phyloP scores from a whole-genome alignment of 768 basidiomycete species.

The Pilatotrama ljubarskyi region DNA sequence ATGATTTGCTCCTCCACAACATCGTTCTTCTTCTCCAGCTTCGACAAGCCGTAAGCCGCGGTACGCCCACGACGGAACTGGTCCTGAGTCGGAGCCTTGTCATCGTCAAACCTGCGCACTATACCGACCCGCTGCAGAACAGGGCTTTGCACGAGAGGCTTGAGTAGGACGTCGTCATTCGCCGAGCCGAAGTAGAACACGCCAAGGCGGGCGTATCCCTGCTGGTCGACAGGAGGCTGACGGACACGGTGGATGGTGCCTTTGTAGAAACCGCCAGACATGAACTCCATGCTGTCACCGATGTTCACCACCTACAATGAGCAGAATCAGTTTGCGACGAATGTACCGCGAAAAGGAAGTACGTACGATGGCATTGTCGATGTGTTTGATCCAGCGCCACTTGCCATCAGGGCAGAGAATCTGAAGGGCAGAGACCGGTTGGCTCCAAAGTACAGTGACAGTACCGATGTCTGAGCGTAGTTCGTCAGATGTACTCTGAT shows the following conservation, averaged over 20 bases:
- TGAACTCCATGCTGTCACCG: constrained; percentile 38
- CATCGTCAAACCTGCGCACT: constrained; percentile 29
- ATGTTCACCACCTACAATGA: constrained; percentile 40
- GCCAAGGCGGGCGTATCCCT: constrained; percentile 37
- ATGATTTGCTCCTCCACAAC: constrained; percentile 36
- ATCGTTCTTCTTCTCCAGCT: constrained; percentile 32
- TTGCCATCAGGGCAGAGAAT: constrained; percentile 34
- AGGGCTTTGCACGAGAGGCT: constrained; percentile 33
- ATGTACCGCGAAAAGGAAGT: not conserved
- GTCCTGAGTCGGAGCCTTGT: constrained; percentile 32
- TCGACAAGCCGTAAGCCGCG: constrained; percentile 32
- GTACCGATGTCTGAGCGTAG: constrained; percentile 15
- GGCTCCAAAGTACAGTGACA: constrained; percentile 39
- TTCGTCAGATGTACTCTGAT: not conserved
- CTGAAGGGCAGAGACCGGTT: constrained; percentile 37
- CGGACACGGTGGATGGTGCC: constrained; percentile 41
- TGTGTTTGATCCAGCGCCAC: constrained; percentile 38
- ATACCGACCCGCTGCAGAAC: constrained; percentile 34
- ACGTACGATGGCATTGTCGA: constrained; percentile 35
- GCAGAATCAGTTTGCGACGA: not conserved
- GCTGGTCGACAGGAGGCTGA: constrained; percentile 39
- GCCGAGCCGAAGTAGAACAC: constrained; percentile 38
- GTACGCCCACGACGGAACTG: constrained; percentile 33
- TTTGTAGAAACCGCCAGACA: constrained; percentile 40
- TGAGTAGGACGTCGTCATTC: constrained; percentile 32